Percentiles rank a stretch among this genome's conserved stretches.
Conservation (phyloP, 768 basidiomycete species). For the Amanita fuliginea region DNA sequence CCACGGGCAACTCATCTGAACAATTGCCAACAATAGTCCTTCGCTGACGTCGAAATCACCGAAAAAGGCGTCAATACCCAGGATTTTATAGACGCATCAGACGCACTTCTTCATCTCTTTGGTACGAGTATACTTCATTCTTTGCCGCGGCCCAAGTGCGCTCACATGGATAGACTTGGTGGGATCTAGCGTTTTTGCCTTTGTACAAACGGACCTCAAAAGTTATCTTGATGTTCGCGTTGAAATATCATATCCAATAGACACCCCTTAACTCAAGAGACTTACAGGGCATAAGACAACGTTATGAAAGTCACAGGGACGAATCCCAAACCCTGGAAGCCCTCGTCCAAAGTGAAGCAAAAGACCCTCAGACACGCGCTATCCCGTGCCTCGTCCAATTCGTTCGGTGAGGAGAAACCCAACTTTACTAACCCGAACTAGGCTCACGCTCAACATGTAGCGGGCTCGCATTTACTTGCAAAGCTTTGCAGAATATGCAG, state of each 20-base stretch:
- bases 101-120: slow-evolving; percentile 74
- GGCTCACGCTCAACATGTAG: slow-evolving; percentile 20
- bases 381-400: slow-evolving; percentile 57
- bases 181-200: slow-evolving; percentile 59
- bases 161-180: slow-evolving; percentile 41
- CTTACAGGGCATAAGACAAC: slow-evolving; percentile 51
- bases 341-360: slow-evolving; percentile 41
- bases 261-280: neutral
- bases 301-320: slow-evolving; percentile 31
- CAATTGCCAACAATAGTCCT: slow-evolving; percentile 37
- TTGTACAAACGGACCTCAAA: slow-evolving; percentile 61
- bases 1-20: neutral
- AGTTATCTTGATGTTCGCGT: slow-evolving; percentile 10
- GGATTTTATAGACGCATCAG: slow-evolving; percentile 78
- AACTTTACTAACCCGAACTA: neutral
- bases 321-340: slow-evolving; percentile 47
- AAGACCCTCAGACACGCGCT: slow-evolving; percentile 32
- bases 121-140: slow-evolving; percentile 27
- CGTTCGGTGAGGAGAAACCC: slow-evolving; percentile 35
- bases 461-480: slow-evolving; percentile 57
- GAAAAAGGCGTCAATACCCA: slow-evolving; percentile 69
- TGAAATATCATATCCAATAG: neutral
- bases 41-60: slow-evolving; percentile 73
- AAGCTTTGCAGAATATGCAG: slow-evolving; percentile 58
- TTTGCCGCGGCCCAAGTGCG: neutral